phyloP scores from a whole-genome alignment of 805 yeast genomes.

The Hemisphaericaspora nanyangensis region DNA sequence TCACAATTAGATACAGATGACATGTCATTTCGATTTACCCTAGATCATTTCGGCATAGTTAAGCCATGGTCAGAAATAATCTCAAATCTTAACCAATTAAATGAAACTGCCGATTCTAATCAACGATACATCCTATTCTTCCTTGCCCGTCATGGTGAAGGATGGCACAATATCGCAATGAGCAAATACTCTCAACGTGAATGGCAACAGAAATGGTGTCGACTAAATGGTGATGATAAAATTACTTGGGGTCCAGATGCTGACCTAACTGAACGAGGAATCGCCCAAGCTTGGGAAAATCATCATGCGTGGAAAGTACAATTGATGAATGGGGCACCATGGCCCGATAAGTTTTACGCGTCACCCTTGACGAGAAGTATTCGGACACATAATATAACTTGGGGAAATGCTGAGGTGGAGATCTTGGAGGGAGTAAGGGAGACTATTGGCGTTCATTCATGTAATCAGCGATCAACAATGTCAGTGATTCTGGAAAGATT shows the following conservation, averaged over 20 bases:
- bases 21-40: slow-evolving; percentile 33
- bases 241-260: slow-evolving; percentile 59
- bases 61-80: slow-evolving; percentile 35
- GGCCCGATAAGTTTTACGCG: slow-evolving; percentile 50
- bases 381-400: slow-evolving; percentile 48
- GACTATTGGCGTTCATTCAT: slow-evolving; percentile 53
- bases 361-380: slow-evolving; percentile 60
- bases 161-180: slow-evolving; percentile 54
- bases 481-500: slow-evolving; percentile 30
- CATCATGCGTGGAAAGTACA: slow-evolving; percentile 39
- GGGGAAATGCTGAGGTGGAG: slow-evolving; percentile 32
- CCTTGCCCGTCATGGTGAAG: slow-evolving; percentile 65
- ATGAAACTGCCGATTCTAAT: slow-evolving; percentile 23
- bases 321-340: slow-evolving; percentile 40
- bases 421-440: slow-evolving; percentile 52
- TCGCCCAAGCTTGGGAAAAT: slow-evolving; percentile 49
- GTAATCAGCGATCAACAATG: slow-evolving; percentile 50
- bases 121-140: slow-evolving; percentile 44
- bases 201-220: slow-evolving; percentile 55
- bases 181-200: slow-evolving; percentile 45
- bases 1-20: slow-evolving; percentile 39
- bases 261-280: slow-evolving; percentile 49
- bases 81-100: slow-evolving; percentile 26
- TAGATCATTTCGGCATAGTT: slow-evolving; percentile 39
- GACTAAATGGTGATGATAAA: slow-evolving; percentile 48